Evolutionary conservation across 352 stramenopile species (phyloP), one percentile per base, ranked within the genome.

Genomic region (Phytophthora pisi): DNA sequence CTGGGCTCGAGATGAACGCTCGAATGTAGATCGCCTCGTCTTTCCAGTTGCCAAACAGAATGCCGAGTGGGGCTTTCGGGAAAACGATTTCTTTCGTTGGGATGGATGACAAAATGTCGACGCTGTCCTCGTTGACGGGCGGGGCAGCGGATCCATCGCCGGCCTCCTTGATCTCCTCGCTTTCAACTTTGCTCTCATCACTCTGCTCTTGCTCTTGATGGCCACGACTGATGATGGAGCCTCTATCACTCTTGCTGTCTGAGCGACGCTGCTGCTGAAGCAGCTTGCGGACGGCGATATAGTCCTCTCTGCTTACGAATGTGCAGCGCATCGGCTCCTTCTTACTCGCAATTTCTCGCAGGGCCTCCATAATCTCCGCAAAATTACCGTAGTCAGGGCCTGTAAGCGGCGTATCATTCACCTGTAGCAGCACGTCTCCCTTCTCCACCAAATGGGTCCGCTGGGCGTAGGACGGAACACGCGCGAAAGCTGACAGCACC

Each of bases 21-120:
- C 84, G 84, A 45, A 96, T 78, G 57, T 85, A 94, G 49, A 83
- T 85, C 5, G 81, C 86, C 66, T 92, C 78, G 46, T 96, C 88
- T 23, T 90, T 82, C 78, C 85, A 84, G 59, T 92, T 94, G 24
- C 88, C 86, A 74, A 96, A 96, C 43, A 93, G 66, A 30, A 96
- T 92, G 5, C 88, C 88, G 0, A 96, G 64, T 24, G 88, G 88
- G 5, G 80, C 54, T 20, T 84, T 85, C 4, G 79, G 76, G 24
- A 96, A 94, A 45, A 79, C 58, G 16, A 96, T 69, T 45, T 87
- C 86, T 23, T 82, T 89, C 26, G 63, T 72, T 49, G 55, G 49
- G 26, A 68, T 61, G 9, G 47, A 61, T 16, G 64, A 51, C 10
- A 79, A 49, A 2, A 73, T 71, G 16, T 70, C 61, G 2, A 49